Evolutionary conservation across 352 stramenopile genomes (phyloP).

Genomic region (Phytophthora europaea): DNA sequence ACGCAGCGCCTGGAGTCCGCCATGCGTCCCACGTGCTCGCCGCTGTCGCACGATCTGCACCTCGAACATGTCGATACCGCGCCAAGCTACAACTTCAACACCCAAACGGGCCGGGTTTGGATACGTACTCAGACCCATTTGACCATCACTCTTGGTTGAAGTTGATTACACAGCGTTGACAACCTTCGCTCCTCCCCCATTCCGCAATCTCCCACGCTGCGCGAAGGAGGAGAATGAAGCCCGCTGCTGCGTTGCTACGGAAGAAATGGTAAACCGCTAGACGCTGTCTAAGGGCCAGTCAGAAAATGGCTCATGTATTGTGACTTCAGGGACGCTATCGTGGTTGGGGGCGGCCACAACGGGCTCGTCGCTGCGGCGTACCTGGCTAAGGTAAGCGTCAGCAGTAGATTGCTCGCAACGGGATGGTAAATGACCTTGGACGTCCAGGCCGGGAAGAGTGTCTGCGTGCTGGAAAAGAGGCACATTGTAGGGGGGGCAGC

Average conservation of each 20-base stretch:
- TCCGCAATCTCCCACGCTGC: constrained; percentile 17
- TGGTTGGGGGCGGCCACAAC: constrained; percentile 92
- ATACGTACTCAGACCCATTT: background rate
- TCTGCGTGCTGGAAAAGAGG: constrained; percentile 91
- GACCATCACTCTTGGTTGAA: constrained; percentile 39
- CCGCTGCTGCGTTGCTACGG: constrained; percentile 34
- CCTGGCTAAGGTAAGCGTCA: constrained; percentile 73
- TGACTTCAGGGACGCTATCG: constrained; percentile 80
- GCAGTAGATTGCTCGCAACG: background rate
- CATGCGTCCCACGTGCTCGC: background rate
- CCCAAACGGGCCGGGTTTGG: background rate
- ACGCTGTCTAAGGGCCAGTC: background rate
- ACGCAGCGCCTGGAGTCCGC: constrained; percentile 44
- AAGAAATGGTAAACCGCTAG: constrained; percentile 49
- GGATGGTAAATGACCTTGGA: background rate
- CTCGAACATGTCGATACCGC: constrained; percentile 27
- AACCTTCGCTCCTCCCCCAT: constrained; percentile 10
- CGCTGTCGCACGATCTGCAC: constrained; percentile 49
- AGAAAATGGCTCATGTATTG: constrained; percentile 1
- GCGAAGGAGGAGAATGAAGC: constrained; percentile 28
- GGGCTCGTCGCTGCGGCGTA: constrained; percentile 91
- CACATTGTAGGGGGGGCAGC: constrained; percentile 90
- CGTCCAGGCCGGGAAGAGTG: constrained; percentile 76
- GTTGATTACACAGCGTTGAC: constrained; percentile 17
- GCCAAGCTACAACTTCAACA: constrained; percentile 12